Evolutionary conservation across 2,329 filamentous ascomycete genomes (phyloP).

Genomic region (Fonsecaea erecta): DNA sequence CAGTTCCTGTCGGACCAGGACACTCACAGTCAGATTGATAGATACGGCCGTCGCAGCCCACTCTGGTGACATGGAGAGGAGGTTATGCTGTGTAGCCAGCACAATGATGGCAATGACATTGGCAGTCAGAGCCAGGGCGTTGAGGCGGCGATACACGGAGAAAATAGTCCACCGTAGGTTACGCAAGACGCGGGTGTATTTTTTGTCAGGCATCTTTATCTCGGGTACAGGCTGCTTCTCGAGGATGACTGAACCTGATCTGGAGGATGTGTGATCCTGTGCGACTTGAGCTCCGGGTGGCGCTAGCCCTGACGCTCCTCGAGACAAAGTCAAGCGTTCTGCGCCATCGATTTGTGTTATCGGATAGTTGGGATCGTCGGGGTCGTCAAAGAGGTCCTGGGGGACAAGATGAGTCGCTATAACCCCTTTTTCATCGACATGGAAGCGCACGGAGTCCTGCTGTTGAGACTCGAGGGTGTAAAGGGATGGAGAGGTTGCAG

Average conservation of each 20-base stretch:
- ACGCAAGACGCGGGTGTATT: conserved; percentile 38
- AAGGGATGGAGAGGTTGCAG: not conserved
- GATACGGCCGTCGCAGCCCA: conserved; percentile 49
- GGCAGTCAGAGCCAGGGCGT: conserved; percentile 47
- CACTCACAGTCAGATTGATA: conserved; percentile 53
- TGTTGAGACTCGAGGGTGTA: not conserved
- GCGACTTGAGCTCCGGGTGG: not conserved
- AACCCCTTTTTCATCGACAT: not conserved
- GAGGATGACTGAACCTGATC: conserved; percentile 27
- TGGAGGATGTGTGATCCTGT: conserved; percentile 26
- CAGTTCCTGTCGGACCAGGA: conserved; percentile 58
- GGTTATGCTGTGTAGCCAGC: conserved; percentile 44
- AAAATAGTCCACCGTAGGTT: conserved; percentile 46
- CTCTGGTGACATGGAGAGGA: conserved; percentile 40
- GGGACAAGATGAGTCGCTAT: not conserved
- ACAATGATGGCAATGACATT: conserved; percentile 46
- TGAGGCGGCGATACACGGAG: conserved; percentile 51
- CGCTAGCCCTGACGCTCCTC: not conserved
- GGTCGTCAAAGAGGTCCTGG: not conserved
- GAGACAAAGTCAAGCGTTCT: conserved; percentile 12
- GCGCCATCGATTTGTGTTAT: conserved; percentile 12
- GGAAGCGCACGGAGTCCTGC: not conserved
- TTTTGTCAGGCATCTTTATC: conserved; percentile 36
- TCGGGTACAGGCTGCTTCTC: conserved; percentile 30
- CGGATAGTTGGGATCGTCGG: conserved; percentile 6